Evolutionary conservation across 495 filamentous ascomycete genomes (phyloP).

Genomic region (Aspergillus conjunctus): DNA sequence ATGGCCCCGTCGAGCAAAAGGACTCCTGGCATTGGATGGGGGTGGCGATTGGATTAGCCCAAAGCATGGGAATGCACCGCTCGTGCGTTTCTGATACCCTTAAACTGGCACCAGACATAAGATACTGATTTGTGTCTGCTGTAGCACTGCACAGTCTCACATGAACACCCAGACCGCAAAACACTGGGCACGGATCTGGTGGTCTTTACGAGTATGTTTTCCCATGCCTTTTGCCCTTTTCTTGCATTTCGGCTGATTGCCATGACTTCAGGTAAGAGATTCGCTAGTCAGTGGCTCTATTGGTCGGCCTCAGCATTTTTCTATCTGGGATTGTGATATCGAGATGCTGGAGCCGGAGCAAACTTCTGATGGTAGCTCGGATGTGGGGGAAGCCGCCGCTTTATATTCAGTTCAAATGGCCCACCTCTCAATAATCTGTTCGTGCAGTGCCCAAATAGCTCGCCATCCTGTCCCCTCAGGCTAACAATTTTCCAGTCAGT

Average conservation of each 20-base stretch:
- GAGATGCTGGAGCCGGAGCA: background rate
- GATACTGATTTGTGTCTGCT: background rate
- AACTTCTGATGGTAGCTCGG: background rate
- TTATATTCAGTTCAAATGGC: background rate
- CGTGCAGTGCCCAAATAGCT: background rate
- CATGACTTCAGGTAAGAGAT: background rate
- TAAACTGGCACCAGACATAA: background rate
- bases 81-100: background rate
- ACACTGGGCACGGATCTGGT: background rate
- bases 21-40: slow-evolving; percentile 8
- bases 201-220: background rate
- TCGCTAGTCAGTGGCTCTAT: background rate
- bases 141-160: background rate
- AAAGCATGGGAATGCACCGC: slow-evolving; percentile 2
- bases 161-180: background rate
- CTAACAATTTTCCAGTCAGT: background rate
- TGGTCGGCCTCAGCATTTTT: background rate
- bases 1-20: slow-evolving; percentile 1
- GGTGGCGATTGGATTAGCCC: background rate
- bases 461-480: background rate
- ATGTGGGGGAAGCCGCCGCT: background rate
- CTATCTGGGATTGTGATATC: background rate
- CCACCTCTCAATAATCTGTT: background rate
- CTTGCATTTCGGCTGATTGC: background rate
- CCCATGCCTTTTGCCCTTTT: background rate